phyloP scores from a whole-genome alignment of 1,139 yeast species.

The Scheffersomyces parashehatae region DNA sequence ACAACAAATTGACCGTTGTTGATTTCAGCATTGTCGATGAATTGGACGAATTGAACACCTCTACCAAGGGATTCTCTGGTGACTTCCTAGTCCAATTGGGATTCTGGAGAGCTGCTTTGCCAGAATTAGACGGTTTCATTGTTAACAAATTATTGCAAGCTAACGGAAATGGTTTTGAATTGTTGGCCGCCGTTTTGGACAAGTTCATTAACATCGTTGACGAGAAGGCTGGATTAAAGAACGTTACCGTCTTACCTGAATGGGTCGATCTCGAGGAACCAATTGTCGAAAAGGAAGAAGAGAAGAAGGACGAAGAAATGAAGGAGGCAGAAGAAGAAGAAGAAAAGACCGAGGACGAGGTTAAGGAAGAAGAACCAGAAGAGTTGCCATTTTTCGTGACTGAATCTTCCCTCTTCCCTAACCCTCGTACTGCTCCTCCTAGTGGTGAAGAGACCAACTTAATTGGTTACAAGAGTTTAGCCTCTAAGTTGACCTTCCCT shows the following conservation, averaged over 20 bases:
- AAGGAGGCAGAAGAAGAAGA: constrained; percentile 10
- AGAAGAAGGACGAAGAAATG: constrained; percentile 17
- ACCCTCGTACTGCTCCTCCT: constrained; percentile 49
- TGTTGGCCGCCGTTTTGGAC: constrained; percentile 79
- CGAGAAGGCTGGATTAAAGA: constrained; percentile 48
- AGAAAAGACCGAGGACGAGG: constrained; percentile 16
- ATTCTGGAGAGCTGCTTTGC: constrained; percentile 74
- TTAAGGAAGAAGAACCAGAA: constrained; percentile 26
- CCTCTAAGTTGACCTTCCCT: constrained; percentile 73
- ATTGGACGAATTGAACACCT: constrained; percentile 45
- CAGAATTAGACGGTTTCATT: constrained; percentile 62
- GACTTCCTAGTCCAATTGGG: constrained; percentile 72
- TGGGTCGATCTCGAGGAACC: constrained; percentile 36
- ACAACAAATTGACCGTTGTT: constrained; percentile 51
- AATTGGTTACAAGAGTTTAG: constrained; percentile 53
- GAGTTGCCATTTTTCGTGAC: constrained; percentile 52
- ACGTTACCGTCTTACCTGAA: constrained; percentile 43
- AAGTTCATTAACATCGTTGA: constrained; percentile 59
- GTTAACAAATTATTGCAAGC: constrained; percentile 82
- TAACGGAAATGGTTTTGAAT: constrained; percentile 79
- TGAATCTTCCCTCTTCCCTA: constrained; percentile 62
- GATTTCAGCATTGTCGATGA: constrained; percentile 64
- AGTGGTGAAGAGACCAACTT: constrained; percentile 36
- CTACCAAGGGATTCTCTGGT: constrained; percentile 71
- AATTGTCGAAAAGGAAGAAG: constrained; percentile 14